Evolutionary conservation across 176 grass and related monocot genomes (phyloP), one percentile per base, ranked within the genome.

Genomic region (Carex scoparia): DNA sequence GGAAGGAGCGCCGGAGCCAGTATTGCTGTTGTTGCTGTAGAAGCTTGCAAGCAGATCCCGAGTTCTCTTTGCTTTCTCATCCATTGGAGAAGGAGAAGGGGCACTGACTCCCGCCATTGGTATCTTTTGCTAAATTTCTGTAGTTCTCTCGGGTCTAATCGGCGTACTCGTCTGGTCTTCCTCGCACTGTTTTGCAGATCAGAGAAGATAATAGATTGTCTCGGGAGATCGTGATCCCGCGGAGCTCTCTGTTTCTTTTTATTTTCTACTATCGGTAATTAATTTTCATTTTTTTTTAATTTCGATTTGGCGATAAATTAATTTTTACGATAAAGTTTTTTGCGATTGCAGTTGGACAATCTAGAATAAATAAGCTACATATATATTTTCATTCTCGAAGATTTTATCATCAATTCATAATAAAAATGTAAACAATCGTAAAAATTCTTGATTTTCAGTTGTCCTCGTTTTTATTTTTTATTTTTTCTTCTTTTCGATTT

Each of bases 21-120:
- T 88, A 14, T 88, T 80, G 58, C 87, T 87, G 57, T 93, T 90
- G 91, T 88, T 83, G 62, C 0, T 92, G 88, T 99, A 99, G 88
- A 99, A 99, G 64, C 97, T 99, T 4, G 97, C 93, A 54, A 99
- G 97, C 28, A 99, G 93, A 80, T 99, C 91, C 1, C 91, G 91
- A 53, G 93, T 99, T 86, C 93, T 88, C 90, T 91, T 92, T 12
- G 97, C 97, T 72, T 96, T 99, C 72, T 99, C 97, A 54, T 99
- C 93, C 87, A 99, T 82, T 66, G 78, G 86, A 73, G 86, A 56
- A 18, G 81, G 86, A 79, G 86, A 40, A 19, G 56, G 44, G 5
- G 4, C 1, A 19, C 79, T 49, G 2, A 81, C 65, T 54, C 44
- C 63, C 49, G 81, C 81, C 65, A 53, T 67, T 67, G 48, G 18